Evolutionary conservation across 805 yeast genomes (phyloP).

Genomic region (Blastobotrys terrestris): DNA sequence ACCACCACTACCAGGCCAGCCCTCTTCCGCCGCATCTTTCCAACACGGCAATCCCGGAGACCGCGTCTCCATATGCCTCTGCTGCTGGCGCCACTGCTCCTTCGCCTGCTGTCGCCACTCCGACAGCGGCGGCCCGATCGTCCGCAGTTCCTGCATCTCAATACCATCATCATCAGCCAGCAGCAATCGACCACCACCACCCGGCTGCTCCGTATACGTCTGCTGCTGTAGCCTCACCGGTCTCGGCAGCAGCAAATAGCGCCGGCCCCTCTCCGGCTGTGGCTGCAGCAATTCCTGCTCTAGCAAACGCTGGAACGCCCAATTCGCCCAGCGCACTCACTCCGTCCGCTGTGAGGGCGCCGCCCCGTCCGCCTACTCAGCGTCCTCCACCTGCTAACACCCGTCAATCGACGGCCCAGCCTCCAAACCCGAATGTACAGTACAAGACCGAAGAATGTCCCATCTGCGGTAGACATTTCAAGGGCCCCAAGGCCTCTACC

Average conservation of each 20-base stretch:
- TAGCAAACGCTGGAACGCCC: neutral
- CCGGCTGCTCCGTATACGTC: neutral
- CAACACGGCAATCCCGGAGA: neutral
- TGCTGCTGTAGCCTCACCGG: neutral
- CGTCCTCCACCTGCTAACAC: conserved; percentile 4
- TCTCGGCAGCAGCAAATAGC: neutral
- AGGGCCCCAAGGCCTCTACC: conserved; percentile 42
- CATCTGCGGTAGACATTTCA: conserved; percentile 39
- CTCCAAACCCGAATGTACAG: conserved; percentile 7
- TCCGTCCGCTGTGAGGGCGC: neutral
- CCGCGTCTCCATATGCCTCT: too few relatives aligned
- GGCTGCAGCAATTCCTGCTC: neutral
- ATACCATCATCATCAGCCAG: conserved; percentile 3
- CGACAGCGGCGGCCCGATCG: conserved; percentile 3
- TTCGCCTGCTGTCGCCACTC: conserved; percentile 3
- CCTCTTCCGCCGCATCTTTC: neutral
- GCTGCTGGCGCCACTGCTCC: neutral
- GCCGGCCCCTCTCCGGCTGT: neutral
- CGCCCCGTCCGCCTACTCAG: neutral
- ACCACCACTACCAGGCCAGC: neutral
- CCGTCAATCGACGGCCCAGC: conserved; percentile 3
- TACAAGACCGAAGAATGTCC: conserved; percentile 35
- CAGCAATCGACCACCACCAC: neutral
- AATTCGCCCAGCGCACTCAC: neutral
- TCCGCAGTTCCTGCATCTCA: conserved; percentile 1